Evolutionary conservation across 495 filamentous ascomycete species (phyloP).

Genomic region (Penicillium simplicissimum): DNA sequence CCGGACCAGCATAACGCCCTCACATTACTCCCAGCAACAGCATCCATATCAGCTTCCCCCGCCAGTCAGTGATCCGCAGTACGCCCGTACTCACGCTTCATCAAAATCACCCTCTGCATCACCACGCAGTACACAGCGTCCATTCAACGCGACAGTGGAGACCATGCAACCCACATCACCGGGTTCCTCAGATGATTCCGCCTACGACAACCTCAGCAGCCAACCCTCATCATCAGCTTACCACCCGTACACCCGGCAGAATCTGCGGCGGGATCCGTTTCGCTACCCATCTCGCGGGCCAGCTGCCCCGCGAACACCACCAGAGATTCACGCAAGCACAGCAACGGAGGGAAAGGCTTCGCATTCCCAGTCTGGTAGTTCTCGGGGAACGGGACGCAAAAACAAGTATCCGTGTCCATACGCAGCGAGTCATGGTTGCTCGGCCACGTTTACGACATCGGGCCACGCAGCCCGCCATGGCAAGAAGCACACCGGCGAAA

Average conservation of each 20-base stretch:
- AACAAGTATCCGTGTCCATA: slow-evolving; percentile 60
- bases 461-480: slow-evolving; percentile 95
- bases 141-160: slow-evolving; percentile 34
- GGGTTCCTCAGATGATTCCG: slow-evolving; percentile 42
- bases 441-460: slow-evolving; percentile 90
- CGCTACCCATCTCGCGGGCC: slow-evolving; percentile 24
- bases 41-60: slow-evolving; percentile 32
- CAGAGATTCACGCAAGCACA: slow-evolving; percentile 31
- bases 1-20: slow-evolving; percentile 33
- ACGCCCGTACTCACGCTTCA: slow-evolving; percentile 27
- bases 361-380: slow-evolving; percentile 14
- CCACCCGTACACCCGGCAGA: slow-evolving; percentile 32
- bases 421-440: slow-evolving; percentile 65
- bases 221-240: slow-evolving; percentile 25
- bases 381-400: slow-evolving; percentile 35
- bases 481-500: slow-evolving; percentile 95
- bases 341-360: slow-evolving; percentile 29
- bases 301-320: slow-evolving; percentile 24
- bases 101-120: slow-evolving; percentile 32
- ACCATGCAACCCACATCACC: slow-evolving; percentile 33
- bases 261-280: slow-evolving; percentile 21
- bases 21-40: slow-evolving; percentile 28
- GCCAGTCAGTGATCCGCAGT: slow-evolving; percentile 19
- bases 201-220: slow-evolving; percentile 40
- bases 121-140: slow-evolving; percentile 29